Percentiles rank a stretch among this genome's conserved stretches.
phyloP scores from a whole-genome alignment of 2,329 filamentous ascomycete species.

The Madurella fahalii region DNA sequence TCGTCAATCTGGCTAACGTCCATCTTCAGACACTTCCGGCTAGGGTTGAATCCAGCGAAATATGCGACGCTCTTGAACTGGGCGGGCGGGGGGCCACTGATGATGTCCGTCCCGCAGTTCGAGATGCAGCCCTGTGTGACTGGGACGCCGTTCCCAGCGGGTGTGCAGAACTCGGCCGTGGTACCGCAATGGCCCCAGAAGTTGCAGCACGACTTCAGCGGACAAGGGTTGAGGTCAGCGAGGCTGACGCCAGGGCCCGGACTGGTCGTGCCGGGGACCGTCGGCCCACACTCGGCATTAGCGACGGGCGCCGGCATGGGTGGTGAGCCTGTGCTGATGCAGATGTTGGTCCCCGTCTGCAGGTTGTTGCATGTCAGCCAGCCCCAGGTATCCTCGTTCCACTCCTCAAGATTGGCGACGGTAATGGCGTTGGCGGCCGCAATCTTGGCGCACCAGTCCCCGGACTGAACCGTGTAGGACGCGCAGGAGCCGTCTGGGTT shows the following conservation, averaged over 20 bases:
- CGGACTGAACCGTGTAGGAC: slow-evolving; percentile 30
- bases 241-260: slow-evolving; percentile 31
- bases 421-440: slow-evolving; percentile 32
- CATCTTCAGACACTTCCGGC: slow-evolving; percentile 14
- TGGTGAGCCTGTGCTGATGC: slow-evolving; percentile 22
- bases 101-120: slow-evolving; percentile 39
- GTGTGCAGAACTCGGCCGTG: slow-evolving; percentile 29
- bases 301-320: slow-evolving; percentile 38
- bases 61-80: slow-evolving; percentile 15
- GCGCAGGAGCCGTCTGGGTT: slow-evolving; percentile 34
- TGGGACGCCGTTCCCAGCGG: slow-evolving; percentile 27
- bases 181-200: slow-evolving; percentile 31
- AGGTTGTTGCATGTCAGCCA: slow-evolving; percentile 35
- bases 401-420: slow-evolving; percentile 32
- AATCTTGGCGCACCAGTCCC: slow-evolving; percentile 30
- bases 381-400: slow-evolving; percentile 41
- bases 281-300: slow-evolving; percentile 44
- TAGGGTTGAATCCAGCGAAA: slow-evolving; percentile 17
- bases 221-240: slow-evolving; percentile 43
- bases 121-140: slow-evolving; percentile 35
- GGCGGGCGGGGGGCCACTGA: slow-evolving; percentile 15
- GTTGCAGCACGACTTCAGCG: slow-evolving; percentile 40
- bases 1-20: slow-evolving; percentile 8
- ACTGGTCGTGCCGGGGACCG: slow-evolving; percentile 35
- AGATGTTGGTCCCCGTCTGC: slow-evolving; percentile 6